Evolutionary conservation across 441 rosid genomes (phyloP).

Genomic region (Gossypium davidsonii): DNA sequence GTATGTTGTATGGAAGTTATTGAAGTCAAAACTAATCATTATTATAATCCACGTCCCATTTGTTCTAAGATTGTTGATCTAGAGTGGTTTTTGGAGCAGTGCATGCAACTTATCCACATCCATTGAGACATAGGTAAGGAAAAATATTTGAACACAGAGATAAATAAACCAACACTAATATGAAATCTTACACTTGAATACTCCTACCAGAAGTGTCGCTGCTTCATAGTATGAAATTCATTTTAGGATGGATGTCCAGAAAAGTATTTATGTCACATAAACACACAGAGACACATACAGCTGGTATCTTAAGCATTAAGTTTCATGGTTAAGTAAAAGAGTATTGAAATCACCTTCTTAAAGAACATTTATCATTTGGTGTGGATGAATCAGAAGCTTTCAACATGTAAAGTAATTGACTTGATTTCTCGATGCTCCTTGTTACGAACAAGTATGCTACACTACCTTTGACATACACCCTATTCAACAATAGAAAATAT

Average conservation of each 20-base stretch:
- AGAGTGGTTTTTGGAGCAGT: neutral
- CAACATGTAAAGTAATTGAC: constrained; percentile 45
- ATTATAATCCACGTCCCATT: neutral
- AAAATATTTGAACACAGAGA: neutral
- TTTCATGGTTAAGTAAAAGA: constrained; percentile 9
- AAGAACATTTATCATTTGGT: constrained; percentile 28
- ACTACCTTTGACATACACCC: constrained; percentile 47
- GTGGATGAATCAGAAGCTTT: constrained; percentile 40
- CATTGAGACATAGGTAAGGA: neutral
- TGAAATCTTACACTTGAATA: neutral
- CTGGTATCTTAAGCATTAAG: neutral
- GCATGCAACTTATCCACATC: neutral
- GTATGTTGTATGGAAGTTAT: neutral
- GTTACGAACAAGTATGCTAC: constrained; percentile 60
- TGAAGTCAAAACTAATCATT: neutral
- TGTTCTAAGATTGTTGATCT: neutral
- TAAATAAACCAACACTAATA: neutral
- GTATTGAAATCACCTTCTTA: constrained; percentile 47
- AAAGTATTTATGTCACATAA: neutral
- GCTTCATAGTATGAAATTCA: neutral
- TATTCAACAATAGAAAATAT: constrained; percentile 22
- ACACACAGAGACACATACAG: neutral
- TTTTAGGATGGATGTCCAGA: neutral
- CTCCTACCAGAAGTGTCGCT: neutral
- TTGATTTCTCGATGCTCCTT: constrained; percentile 55